phyloP scores from a whole-genome alignment of 805 yeast genomes.

The Priceomyces medius region DNA sequence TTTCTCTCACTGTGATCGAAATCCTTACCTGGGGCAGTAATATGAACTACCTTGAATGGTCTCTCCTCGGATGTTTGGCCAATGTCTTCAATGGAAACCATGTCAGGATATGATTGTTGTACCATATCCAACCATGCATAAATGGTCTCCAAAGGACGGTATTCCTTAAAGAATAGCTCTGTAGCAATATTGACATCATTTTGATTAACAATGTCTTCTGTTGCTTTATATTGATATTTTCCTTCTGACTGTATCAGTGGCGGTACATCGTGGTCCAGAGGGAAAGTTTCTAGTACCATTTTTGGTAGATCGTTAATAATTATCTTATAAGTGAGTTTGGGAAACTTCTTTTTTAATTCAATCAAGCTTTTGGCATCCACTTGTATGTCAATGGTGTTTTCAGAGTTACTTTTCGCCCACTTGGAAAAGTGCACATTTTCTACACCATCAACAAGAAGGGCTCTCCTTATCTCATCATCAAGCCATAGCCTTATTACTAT shows the following conservation, averaged over 20 bases:
- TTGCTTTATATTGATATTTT: constrained; percentile 10
- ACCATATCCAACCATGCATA: constrained; percentile 70
- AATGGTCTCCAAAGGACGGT: constrained; percentile 65
- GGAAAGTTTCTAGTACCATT: constrained; percentile 54
- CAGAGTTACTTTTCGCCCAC: constrained; percentile 48
- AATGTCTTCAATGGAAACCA: constrained; percentile 61
- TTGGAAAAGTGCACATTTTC: constrained; percentile 18
- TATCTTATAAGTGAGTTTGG: constrained; percentile 31
- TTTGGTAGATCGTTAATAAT: constrained; percentile 59
- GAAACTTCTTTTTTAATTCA: constrained; percentile 19
- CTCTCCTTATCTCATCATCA: constrained; percentile 17
- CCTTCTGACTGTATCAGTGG: background rate
- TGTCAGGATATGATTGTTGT: constrained; percentile 58
- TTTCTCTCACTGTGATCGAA: constrained; percentile 40
- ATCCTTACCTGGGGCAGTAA: constrained; percentile 48
- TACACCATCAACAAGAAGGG: constrained; percentile 11
- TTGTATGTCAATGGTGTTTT: constrained; percentile 18
- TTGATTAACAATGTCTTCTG: constrained; percentile 15
- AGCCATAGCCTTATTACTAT: constrained; percentile 46
- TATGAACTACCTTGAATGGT: constrained; percentile 62
- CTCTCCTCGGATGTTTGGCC: constrained; percentile 80
- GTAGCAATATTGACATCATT: constrained; percentile 19
- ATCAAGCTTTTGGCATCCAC: constrained; percentile 20
- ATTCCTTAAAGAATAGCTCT: constrained; percentile 68
- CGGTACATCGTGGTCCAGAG: constrained; percentile 20